Evolutionary conservation across 2,329 filamentous ascomycete species (phyloP), one percentile per base, ranked within the genome.

Genomic region (Proliferodiscus dingleyae): DNA sequence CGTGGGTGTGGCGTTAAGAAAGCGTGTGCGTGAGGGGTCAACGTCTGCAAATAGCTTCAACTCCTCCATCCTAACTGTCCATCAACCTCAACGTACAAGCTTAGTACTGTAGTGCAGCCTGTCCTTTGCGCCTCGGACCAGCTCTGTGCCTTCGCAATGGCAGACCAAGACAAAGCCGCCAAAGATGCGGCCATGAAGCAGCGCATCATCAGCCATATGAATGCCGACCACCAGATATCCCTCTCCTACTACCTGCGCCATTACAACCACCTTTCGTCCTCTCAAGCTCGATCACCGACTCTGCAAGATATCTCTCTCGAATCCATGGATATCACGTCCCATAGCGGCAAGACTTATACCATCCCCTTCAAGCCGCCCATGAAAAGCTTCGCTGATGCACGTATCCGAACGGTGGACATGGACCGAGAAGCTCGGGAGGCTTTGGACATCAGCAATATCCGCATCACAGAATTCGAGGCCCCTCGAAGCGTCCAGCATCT

Each of bases 131-230:
- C n/a, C n/a, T n/a, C n/a, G n/a, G n/a, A n/a, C n/a, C n/a, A n/a
- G n/a, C n/a, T n/a, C n/a, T n/a, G n/a, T n/a, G n/a, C n/a, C n/a
- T n/a, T n/a, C n/a, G n/a, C n/a, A 7, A 47, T 47, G 45, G 45
- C 45, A 33, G 19, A 32, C 21, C 39, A 43, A 38, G 39, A 41
- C 6, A 37, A 41, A 49, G 32, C 43, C 22, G 22, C 53, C 21
- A 60, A 59, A 54, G 72, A 75, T 43, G 68, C 66, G 30, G 72
- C 70, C 0, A 67, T 71, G 47, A 80, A 80, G 61, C 59, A 71
- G 47, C 79, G 82, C 47, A 83, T 89, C 64, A 78, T 91, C 61
- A 73, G 73, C 26, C 90, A 96, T 71, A 93, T 96, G 87, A 95
- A 96, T 69, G 71, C 72, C 34, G 85, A 91, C 66, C 91, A 95